Conservation (phyloP, 1,284 basidiomycete genomes). For the Rhodotorula sp. region DNA sequence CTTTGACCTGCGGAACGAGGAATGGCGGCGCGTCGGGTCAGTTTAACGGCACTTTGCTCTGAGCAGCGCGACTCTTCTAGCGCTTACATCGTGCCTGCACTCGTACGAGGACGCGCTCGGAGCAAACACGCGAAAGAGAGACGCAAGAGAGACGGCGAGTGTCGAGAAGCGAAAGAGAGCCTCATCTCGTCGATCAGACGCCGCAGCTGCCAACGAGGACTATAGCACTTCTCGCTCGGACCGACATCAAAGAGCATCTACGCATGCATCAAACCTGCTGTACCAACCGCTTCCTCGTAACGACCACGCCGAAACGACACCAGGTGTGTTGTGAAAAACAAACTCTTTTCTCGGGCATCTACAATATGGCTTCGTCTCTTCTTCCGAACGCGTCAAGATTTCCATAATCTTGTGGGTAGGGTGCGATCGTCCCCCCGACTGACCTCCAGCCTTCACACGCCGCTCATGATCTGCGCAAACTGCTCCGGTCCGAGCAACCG, state of each 20-base stretch:
- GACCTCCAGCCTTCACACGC: constrained; percentile 1
- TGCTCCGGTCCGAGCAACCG: constrained; percentile 31
- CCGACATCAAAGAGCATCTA: too few relatives aligned
- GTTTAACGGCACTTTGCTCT: background rate
- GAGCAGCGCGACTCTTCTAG: background rate
- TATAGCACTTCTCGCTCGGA: too few relatives aligned
- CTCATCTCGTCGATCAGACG: background rate
- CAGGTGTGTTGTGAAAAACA: too few relatives aligned
- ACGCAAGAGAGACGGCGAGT: background rate
- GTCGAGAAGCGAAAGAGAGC: background rate
- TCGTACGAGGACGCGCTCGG: background rate
- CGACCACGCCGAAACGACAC: too few relatives aligned
- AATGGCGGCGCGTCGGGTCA: background rate
- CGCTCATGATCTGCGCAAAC: constrained; percentile 27
- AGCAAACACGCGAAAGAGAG: background rate
- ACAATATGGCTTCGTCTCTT: too few relatives aligned
- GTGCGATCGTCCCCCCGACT: too few relatives aligned
- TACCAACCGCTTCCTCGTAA: too few relatives aligned
- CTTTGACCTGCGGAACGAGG: constrained; percentile 24
- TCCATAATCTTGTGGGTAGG: background rate
- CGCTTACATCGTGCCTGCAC: background rate
- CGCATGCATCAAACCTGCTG: too few relatives aligned
- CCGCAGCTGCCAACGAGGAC: too few relatives aligned
- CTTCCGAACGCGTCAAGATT: background rate
- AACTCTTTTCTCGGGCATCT: too few relatives aligned